These are phyloP conservation scores for Thermochaetoides dissita DNA, from an alignment of 2,329 filamentous ascomycete genomes.

Conservation along the genomic window DNA sequence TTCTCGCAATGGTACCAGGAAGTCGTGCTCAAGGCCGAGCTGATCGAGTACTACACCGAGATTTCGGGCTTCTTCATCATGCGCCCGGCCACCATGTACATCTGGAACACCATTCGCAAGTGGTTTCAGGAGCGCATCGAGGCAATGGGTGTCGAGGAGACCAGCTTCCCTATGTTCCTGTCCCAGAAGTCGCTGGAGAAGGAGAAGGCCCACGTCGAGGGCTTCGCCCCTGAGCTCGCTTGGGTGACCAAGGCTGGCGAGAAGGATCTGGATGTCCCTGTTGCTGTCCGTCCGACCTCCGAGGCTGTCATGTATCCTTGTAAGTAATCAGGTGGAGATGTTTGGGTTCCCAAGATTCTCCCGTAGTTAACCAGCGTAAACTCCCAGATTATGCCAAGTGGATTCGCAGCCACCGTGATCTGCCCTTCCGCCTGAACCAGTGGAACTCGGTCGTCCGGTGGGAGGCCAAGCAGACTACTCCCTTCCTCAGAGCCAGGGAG, in stretches of 20 bases:
- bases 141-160: conserved; percentile 83
- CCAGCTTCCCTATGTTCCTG: conserved; percentile 93
- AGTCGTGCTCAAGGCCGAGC: conserved; percentile 88
- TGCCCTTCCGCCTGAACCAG: conserved; percentile 88
- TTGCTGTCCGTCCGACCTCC: conserved; percentile 51
- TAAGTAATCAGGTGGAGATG: neutral
- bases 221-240: conserved; percentile 87
- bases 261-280: conserved; percentile 73
- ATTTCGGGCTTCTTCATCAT: conserved; percentile 96
- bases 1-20: conserved; percentile 96
- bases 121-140: conserved; percentile 68
- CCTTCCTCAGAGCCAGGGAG: conserved; percentile 79
- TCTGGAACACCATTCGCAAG: conserved; percentile 51
- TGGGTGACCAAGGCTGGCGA: conserved; percentile 86
- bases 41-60: conserved; percentile 82
- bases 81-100: conserved; percentile 54
- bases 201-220: conserved; percentile 95
- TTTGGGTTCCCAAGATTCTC: too few species aligned
- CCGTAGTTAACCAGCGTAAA: conserved; percentile 19
- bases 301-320: conserved; percentile 32
- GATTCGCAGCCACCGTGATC: conserved; percentile 91
- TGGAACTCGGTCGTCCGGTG: conserved; percentile 85
- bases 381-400: conserved; percentile 66
- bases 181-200: conserved; percentile 73
- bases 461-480: conserved; percentile 30